Conservation (phyloP, 148 eudicot genomes). For the Rhododendron molle region DNA sequence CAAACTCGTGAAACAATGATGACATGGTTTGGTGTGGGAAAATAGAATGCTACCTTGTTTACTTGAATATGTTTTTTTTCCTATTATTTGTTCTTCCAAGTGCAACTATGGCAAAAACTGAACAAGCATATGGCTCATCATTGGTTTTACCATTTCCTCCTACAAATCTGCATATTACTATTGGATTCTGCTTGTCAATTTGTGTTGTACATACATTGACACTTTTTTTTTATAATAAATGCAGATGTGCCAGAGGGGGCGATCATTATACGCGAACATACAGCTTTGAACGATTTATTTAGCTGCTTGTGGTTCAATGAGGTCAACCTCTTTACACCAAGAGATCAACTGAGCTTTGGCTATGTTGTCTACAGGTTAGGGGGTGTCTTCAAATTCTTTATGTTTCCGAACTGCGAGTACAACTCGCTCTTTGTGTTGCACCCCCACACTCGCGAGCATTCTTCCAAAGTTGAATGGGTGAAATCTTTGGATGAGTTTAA, state of each 20-base stretch:
- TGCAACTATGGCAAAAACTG: too few relatives aligned
- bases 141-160: too few relatives aligned
- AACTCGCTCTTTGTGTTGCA: slow-evolving; percentile 73
- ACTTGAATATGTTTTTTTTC: too few relatives aligned
- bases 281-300: slow-evolving; percentile 66
- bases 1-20: too few relatives aligned
- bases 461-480: slow-evolving; percentile 93
- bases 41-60: too few relatives aligned
- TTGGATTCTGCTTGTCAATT: too few relatives aligned
- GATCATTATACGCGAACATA: slow-evolving; percentile 80
- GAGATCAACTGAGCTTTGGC: slow-evolving; percentile 97
- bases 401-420: slow-evolving; percentile 97
- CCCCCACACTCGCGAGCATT: slow-evolving; percentile 89
- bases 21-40: too few relatives aligned
- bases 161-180: too few relatives aligned
- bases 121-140: too few relatives aligned
- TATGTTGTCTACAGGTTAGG: slow-evolving; percentile 72
- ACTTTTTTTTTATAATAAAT: neutral
- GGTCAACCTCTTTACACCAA: slow-evolving; percentile 88
- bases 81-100: too few relatives aligned
- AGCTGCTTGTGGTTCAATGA: slow-evolving; percentile 99
- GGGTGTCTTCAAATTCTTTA: slow-evolving; percentile 58
- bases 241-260: slow-evolving; percentile 99
- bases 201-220: too few relatives aligned
- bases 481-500: slow-evolving; percentile 67